phyloP scores from a whole-genome alignment of 495 filamentous ascomycete species.

The Corynascus novoguineensis region DNA sequence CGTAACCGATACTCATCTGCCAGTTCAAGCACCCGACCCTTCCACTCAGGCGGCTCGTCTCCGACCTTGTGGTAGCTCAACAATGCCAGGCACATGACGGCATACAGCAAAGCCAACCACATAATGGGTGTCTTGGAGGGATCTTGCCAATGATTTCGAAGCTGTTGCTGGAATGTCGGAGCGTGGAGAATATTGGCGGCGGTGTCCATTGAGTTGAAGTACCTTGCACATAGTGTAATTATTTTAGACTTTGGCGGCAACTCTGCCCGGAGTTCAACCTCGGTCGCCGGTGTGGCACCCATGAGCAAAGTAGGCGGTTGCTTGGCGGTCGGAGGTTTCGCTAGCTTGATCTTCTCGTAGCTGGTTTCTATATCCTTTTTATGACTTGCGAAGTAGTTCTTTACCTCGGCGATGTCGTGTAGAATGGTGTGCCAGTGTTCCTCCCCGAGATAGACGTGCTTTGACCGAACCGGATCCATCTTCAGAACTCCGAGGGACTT shows the following conservation, averaged over 20 bases:
- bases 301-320: conserved; percentile 70
- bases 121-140: conserved; percentile 72
- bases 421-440: conserved; percentile 88
- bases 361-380: conserved; percentile 53
- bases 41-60: conserved; percentile 85
- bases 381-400: conserved; percentile 68
- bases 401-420: conserved; percentile 87
- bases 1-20: conserved; percentile 72
- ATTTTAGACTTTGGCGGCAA: conserved; percentile 76
- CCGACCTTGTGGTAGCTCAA: conserved; percentile 84
- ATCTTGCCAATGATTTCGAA: conserved; percentile 83
- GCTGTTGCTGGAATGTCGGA: conserved; percentile 79
- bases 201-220: conserved; percentile 54
- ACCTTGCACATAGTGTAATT: conserved; percentile 72
- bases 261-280: conserved; percentile 69
- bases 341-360: conserved; percentile 59
- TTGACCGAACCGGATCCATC: conserved; percentile 71
- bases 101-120: conserved; percentile 86
- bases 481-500: conserved; percentile 85
- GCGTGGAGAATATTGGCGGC: conserved; percentile 71
- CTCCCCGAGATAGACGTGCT: conserved; percentile 80
- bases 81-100: conserved; percentile 84
- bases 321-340: conserved; percentile 52
- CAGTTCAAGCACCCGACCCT: conserved; percentile 65
- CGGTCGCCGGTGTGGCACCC: conserved; percentile 60